A percentile compares a stretch with the other conserved stretches of the same genome.
Evolutionary conservation across 257 asterid species (phyloP).

Genomic region (Hygrophila difformis): DNA sequence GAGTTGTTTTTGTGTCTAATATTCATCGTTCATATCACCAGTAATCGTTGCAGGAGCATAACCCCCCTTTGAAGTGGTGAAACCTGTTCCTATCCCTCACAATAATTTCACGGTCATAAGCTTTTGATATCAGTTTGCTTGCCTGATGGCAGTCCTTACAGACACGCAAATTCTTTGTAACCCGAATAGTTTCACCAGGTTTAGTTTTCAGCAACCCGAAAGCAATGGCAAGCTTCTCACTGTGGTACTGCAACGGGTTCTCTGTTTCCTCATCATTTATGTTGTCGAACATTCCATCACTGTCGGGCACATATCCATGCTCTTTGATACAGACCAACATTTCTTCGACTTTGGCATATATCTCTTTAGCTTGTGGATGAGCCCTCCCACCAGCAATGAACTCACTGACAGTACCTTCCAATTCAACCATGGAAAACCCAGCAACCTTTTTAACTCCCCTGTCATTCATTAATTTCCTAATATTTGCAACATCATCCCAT

Average conservation of each 20-base stretch:
- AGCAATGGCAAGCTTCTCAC: constrained; percentile 85
- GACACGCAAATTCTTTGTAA: constrained; percentile 72
- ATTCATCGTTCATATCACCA: constrained; percentile 30
- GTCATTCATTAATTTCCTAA: constrained; percentile 77
- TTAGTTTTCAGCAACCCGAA: constrained; percentile 55
- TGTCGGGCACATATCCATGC: constrained; percentile 46
- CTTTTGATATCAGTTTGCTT: constrained; percentile 56
- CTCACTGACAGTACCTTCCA: constrained; percentile 45
- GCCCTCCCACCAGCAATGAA: constrained; percentile 75
- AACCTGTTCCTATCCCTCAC: constrained; percentile 73
- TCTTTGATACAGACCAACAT: constrained; percentile 41
- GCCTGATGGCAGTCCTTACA: constrained; percentile 75
- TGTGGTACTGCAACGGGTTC: constrained; percentile 55
- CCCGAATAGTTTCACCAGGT: constrained; percentile 50
- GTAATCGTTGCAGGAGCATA: constrained; percentile 70
- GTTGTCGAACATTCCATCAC: constrained; percentile 35
- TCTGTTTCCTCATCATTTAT: constrained; percentile 54
- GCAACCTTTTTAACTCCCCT: constrained; percentile 71
- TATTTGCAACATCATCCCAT: constrained; percentile 63
- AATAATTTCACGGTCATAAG: constrained; percentile 54
- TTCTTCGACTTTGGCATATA: constrained; percentile 54
- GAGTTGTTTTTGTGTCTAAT: no score
- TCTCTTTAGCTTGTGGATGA: constrained; percentile 54
- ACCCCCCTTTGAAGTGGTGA: constrained; percentile 66
- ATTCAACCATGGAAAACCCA: constrained; percentile 55